Base-by-base conservation (phyloP, 2,329 filamentous ascomycete species). In the Neoscytalidium dimidiatum region DNA sequence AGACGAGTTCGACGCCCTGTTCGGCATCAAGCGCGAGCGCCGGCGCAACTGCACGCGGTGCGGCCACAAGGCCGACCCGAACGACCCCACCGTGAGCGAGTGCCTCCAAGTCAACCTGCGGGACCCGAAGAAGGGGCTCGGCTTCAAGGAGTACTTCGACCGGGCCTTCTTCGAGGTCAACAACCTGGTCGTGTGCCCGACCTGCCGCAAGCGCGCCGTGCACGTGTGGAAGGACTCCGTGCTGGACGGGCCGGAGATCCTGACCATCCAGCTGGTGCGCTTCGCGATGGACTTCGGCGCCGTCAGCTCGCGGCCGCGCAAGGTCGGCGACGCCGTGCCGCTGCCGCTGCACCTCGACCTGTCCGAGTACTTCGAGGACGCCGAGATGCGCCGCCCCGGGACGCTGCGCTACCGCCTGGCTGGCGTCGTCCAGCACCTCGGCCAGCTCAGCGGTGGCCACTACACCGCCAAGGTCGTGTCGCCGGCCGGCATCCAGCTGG, bases 181-280 rank as follows among this genome's bases (percentile, higher is more conserved):
- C n/a, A 19, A 57, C 5, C 17, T 3, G 9, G 66, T 67, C 33
- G 52, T 56, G 26, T 70, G 69, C 67, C 66, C 67, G 19, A 41
- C 46, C 14, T 69, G 68, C 68, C 43, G 44, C 17, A 51, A n/a
- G 31, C n/a, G 17, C 1, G 5, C n/a, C 17, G 21, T 7, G 13
- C 64, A 53, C 61, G 66, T 65, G 23, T 23, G 21, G 5, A 48
- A 46, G 21, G 48, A 64, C 17, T 5, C 26, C 17, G 52, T 71
- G 48, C 14, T 57, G 13, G 46, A 60, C 8, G 66, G 60, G 2
- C 69, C 69, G 1, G 68, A 71, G 26, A 65, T 69, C 17, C 62
- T 71, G 31, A 26, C 62, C 26, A 33, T 71, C 23, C 66, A 69
- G 7, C 57, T 71, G n/a, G 38, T 43, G 21, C 68, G 68, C 7